phyloP scores from a whole-genome alignment of 768 basidiomycete species.

The Asterophora parasitica region DNA sequence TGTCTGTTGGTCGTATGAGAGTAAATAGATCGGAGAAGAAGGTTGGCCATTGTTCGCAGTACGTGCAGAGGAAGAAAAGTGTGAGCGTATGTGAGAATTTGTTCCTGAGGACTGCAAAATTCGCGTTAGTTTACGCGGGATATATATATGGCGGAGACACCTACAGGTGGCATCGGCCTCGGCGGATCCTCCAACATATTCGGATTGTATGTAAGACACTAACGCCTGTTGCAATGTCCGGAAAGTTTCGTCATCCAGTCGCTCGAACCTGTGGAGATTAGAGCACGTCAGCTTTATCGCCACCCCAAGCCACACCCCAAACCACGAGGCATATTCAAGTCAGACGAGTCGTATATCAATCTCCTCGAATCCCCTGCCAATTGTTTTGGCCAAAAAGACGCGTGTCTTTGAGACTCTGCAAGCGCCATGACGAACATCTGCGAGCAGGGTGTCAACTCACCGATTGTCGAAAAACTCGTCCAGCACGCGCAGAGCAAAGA shows the following conservation, averaged over 20 bases:
- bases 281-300: constrained; percentile 3
- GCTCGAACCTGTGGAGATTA: constrained; percentile 45
- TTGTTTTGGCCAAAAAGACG: background rate
- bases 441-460: constrained; percentile 39
- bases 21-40: constrained; percentile 79
- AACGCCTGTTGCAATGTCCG: constrained; percentile 70
- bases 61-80: constrained; percentile 83
- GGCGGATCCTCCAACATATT: constrained; percentile 82
- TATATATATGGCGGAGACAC: constrained; percentile 26
- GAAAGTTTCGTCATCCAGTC: constrained; percentile 66
- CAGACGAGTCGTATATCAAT: background rate
- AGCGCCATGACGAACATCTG: constrained; percentile 7
- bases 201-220: constrained; percentile 78
- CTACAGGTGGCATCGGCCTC: constrained; percentile 79
- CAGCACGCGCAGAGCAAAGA: constrained; percentile 75
- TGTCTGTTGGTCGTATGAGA: constrained; percentile 61
- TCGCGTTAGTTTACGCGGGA: constrained; percentile 12
- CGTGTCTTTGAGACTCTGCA: background rate
- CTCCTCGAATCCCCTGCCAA: background rate
- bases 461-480: constrained; percentile 81
- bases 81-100: constrained; percentile 92
- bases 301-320: background rate
- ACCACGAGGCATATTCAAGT: background rate
- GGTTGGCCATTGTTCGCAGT: constrained; percentile 78
- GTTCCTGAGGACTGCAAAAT: constrained; percentile 74